Base-by-base conservation (phyloP, 805 yeast genomes). In the Nakazawaea sp. region DNA sequence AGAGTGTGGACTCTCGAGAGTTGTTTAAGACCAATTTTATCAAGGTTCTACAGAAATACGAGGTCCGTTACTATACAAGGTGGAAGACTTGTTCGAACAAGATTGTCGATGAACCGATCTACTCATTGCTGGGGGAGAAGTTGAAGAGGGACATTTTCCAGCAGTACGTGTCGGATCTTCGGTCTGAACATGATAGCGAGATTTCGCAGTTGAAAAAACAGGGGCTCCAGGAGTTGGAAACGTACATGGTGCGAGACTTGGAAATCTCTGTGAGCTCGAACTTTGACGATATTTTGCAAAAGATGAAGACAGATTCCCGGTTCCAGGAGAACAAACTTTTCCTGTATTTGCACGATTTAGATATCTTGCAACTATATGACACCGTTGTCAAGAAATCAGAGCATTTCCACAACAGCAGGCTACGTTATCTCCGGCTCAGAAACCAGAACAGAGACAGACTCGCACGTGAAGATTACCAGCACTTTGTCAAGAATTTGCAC, bases 31-130 rank as follows among this genome's bases (percentile, higher is more conserved):
- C 54, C 2, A 75, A 75, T n/a, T 80, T 81, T 48, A 37, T 57
- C 12, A 52, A 64, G 11, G 66, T 79, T 34, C 52, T 82, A 30
- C 51, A 61, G 17, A 53, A 53, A 5, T 61, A 67, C 35, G 59
- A 66, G 18, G 58, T 84, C 19, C 62, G 62, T 15, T 68, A 72
- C 44, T 70, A 66, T 38, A 74, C 90, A 0, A 59, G 83, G 28
- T 86, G 95, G 95, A 48, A 53, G 23, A 70, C 80, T 1, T 62
- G 73, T 0, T 74, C 69, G 40, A 59, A 59, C n/a, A 37, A 70
- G 38, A 70, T 83, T 4, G 54, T 62, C 4, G 77, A 80, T 40
- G 92, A 84, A 48, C 78, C 87, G 0, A 70, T 81, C 5, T 81
- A 75, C 51, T 64, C 85, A 1, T 66, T 75, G 15, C 64, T 78